Evolutionary conservation across 1,139 yeast genomes (phyloP).

Genomic region (Pichia sp.): DNA sequence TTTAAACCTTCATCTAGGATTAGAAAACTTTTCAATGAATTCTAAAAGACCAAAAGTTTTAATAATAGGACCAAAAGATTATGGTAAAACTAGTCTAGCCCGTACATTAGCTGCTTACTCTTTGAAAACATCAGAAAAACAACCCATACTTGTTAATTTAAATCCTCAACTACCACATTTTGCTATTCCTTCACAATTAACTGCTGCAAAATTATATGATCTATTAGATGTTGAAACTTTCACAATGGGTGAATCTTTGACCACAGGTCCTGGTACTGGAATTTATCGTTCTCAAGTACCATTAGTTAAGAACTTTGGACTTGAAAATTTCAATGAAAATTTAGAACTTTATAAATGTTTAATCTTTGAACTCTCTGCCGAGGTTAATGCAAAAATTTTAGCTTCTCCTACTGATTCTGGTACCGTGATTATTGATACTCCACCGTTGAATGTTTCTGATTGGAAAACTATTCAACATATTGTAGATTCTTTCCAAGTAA

Average conservation of each 20-base stretch:
- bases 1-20: conserved; percentile 55
- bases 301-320: conserved; percentile 71
- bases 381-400: conserved; percentile 10
- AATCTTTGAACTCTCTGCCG: conserved; percentile 13
- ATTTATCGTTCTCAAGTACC: conserved; percentile 83
- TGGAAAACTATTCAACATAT: conserved; percentile 49
- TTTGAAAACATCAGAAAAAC: conserved; percentile 50
- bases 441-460: conserved; percentile 51
- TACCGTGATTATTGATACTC: conserved; percentile 81
- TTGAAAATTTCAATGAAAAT: conserved; percentile 55
- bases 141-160: conserved; percentile 67
- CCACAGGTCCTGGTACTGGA: conserved; percentile 69
- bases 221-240: conserved; percentile 57
- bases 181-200: conserved; percentile 75
- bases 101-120: conserved; percentile 74
- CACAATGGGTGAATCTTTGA: conserved; percentile 73
- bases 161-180: conserved; percentile 78
- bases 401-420: conserved; percentile 25
- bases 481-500: conserved; percentile 56
- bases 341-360: conserved; percentile 34
- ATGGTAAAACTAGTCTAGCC: conserved; percentile 75
- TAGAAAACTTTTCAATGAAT: conserved; percentile 41
- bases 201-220: conserved; percentile 39
- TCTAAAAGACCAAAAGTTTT: conserved; percentile 35
- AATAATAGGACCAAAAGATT: conserved; percentile 61